These are phyloP conservation scores for Globisporangium solare DNA, from an alignment of 352 stramenopile genomes.

Conservation along the genomic window DNA sequence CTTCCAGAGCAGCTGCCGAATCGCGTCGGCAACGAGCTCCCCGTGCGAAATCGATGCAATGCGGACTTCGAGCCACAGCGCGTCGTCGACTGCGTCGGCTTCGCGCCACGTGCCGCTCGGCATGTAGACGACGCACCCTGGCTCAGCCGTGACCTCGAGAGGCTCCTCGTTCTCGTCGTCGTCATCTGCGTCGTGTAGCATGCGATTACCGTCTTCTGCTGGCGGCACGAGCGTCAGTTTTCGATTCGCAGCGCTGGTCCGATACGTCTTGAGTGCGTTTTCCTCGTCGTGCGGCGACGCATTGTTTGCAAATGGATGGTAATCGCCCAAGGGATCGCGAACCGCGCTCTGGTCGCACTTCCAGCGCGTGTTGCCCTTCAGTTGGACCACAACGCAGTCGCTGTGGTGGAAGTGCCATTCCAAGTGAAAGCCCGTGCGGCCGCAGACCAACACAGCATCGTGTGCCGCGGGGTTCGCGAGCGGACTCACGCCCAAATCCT, in stretches of 20 bases:
- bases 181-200: constrained; percentile 12
- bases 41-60: constrained; percentile 21
- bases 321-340: constrained; percentile 19
- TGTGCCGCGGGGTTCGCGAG: constrained; percentile 10
- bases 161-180: constrained; percentile 1
- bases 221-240: constrained; percentile 11
- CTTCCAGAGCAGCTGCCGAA: constrained; percentile 26
- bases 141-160: constrained; percentile 15
- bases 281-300: background rate
- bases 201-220: constrained; percentile 9
- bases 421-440: constrained; percentile 2
- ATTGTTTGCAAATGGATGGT: constrained; percentile 16
- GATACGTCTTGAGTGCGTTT: constrained; percentile 17
- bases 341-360: constrained; percentile 19
- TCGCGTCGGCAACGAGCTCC: constrained; percentile 18
- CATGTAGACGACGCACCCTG: constrained; percentile 50
- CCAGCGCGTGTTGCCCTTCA: constrained; percentile 29
- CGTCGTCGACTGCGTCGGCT: constrained; percentile 14
- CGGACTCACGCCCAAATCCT: constrained; percentile 24
- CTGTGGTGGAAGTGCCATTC: constrained; percentile 40
- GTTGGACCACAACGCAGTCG: constrained; percentile 37
- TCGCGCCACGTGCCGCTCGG: constrained; percentile 47
- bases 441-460: constrained; percentile 10
- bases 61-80: constrained; percentile 44
- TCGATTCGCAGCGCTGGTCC: background rate